Conservation (phyloP, 225 moss, liverwort and hornwort genomes). For the Lunularia cruciata region DNA sequence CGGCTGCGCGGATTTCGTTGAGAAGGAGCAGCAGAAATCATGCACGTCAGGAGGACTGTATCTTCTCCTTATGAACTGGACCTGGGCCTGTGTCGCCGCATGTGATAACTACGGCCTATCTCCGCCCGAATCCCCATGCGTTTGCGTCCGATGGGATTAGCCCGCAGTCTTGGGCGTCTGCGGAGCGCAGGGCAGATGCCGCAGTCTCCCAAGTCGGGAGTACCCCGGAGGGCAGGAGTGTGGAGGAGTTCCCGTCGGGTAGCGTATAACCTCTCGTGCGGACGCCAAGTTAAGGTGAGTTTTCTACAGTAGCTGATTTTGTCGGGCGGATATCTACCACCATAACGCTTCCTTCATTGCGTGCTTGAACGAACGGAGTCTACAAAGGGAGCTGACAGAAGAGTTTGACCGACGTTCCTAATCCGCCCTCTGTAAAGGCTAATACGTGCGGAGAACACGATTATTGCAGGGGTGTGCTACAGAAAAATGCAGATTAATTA, state of each 20-base stretch:
- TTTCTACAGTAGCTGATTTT: too few species aligned
- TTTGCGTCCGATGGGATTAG: not conserved
- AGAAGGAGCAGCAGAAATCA: not conserved
- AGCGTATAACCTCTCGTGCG: not conserved
- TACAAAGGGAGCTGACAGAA: slow-evolving; percentile 7
- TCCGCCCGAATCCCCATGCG: not conserved
- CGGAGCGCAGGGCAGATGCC: not conserved
- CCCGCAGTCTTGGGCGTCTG: too few species aligned
- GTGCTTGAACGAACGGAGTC: not conserved
- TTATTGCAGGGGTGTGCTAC: too few species aligned
- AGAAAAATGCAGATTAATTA: too few species aligned
- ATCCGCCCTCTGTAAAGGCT: slow-evolving; percentile 1
- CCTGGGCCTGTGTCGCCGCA: not conserved
- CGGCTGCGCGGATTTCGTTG: too few species aligned
- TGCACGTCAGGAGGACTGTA: not conserved
- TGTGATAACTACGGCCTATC: not conserved
- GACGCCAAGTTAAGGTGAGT: not conserved
- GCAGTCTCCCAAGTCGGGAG: not conserved
- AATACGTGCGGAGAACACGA: not conserved
- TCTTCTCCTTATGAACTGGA: not conserved
- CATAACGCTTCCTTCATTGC: not conserved
- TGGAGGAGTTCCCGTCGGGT: not conserved
- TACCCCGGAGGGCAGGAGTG: not conserved
- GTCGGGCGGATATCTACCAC: slow-evolving; percentile 2
- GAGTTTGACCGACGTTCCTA: not conserved